These are phyloP conservation scores for Dittrichia graveolens DNA, from an alignment of 129 eudicot genomes.

Conservation along the genomic window DNA sequence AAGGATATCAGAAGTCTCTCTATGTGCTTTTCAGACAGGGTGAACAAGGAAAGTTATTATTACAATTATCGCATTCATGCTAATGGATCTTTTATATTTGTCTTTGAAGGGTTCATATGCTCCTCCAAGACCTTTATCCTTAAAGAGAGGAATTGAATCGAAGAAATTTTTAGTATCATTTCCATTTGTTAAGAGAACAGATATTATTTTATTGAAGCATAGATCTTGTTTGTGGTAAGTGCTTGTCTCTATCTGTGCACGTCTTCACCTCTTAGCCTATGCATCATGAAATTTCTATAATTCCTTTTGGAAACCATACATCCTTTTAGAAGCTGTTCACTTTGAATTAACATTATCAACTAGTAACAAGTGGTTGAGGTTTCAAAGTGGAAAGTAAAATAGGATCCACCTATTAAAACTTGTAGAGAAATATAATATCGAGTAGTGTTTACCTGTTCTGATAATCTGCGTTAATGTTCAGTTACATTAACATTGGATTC, in stretches of 20 bases:
- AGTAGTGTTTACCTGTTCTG: background rate
- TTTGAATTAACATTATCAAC: background rate
- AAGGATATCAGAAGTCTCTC: background rate
- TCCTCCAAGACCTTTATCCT: slow-evolving; percentile 50
- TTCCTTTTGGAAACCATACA: background rate
- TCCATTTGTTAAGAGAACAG: slow-evolving; percentile 45
- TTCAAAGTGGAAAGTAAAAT: background rate
- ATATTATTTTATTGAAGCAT: slow-evolving; percentile 52
- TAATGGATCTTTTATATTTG: slow-evolving; percentile 26
- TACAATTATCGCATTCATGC: background rate
- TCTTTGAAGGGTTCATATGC: slow-evolving; percentile 73
- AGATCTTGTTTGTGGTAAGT: slow-evolving; percentile 59
- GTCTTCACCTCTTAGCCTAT: background rate
- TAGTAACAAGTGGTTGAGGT: background rate
- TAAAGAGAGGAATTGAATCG: slow-evolving; percentile 51
- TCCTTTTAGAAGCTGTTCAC: background rate
- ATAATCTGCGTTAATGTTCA: background rate
- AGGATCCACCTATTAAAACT: background rate
- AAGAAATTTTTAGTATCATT: slow-evolving; percentile 35
- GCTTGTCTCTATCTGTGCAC: slow-evolving; percentile 8
- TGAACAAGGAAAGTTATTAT: background rate
- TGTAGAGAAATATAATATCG: slow-evolving; percentile 2
- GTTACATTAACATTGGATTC: background rate
- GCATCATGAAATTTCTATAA: background rate
- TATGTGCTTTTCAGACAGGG: background rate